Base-by-base conservation (phyloP, 257 asterid species). In the Lantana camara region DNA sequence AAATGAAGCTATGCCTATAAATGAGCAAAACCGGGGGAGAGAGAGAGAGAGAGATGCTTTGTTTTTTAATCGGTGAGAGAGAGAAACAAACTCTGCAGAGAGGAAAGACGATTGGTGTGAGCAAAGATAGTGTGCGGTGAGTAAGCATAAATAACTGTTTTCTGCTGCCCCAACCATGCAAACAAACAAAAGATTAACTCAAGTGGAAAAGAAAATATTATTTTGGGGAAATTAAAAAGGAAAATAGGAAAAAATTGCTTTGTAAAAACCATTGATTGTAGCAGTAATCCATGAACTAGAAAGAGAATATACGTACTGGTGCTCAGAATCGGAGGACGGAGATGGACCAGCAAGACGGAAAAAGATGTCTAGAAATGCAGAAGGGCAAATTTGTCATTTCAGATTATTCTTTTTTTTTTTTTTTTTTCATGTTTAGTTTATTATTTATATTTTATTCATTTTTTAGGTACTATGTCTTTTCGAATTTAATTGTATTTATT, bases 141-240 rank as follows among this genome's bases (percentile, higher is more conserved):
- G 77, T 69, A 69, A 57, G 85, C 79, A 69, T 79, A 75, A 67
- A 70, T 57, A 73, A 73, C 63, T 23, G 68, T 41, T 51, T 27
- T 73, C 30, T 49, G 64, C 56, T 67, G 59, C 71, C 66, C 63
- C 8, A 60, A 62, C 22, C 78, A 70, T 60, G 71, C 78, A 66
- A 67, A 4, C 49, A 72, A 68, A 55, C 66, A 58, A 67, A 21
- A 22, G 27, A 32, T 42, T 32, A 60, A 79, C 54, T 57, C 67
- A 52, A 54, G 61, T 54, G 57, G 29, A 30, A 47, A 40, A n/a
- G n/a, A n/a, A 52, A 29, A 1, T 57, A 52, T 9, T 38, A 15
- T 51, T 47, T 17, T 55, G 38, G 3, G 44, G 27, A 34, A n/a
- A n/a, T n/a, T n/a, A 5, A 2, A 27, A 27, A 27, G 32, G 5